These are phyloP conservation scores for Arthroderma uncinatum DNA, from an alignment of 2,329 filamentous ascomycete genomes.

Conservation along the genomic window DNA sequence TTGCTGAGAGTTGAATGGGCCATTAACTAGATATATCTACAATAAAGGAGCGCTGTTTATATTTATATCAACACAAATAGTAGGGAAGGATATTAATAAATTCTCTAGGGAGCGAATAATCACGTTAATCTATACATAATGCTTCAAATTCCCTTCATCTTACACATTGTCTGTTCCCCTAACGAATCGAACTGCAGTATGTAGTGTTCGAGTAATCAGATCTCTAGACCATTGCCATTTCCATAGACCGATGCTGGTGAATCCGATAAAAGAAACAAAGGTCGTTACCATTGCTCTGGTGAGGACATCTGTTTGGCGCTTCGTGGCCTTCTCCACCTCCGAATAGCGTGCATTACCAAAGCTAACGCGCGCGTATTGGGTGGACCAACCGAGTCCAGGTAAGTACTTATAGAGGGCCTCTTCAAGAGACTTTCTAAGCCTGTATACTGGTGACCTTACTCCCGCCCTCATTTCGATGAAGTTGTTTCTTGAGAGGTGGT, in stretches of 20 bases:
- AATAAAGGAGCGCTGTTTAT: neutral
- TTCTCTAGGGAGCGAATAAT: too few species aligned
- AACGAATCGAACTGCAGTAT: neutral
- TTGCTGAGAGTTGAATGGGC: neutral
- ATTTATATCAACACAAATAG: neutral
- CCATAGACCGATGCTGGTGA: slow-evolving; percentile 24
- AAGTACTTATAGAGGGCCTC: slow-evolving; percentile 68
- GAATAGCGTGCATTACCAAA: slow-evolving; percentile 90
- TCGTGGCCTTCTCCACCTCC: slow-evolving; percentile 60
- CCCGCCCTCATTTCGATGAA: slow-evolving; percentile 88
- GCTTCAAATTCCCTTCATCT: too few species aligned
- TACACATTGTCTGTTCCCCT: neutral
- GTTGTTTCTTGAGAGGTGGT: slow-evolving; percentile 80
- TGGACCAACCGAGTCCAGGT: slow-evolving; percentile 73
- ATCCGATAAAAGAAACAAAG: slow-evolving; percentile 22
- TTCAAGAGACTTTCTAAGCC: slow-evolving; percentile 73
- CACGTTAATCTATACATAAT: too few species aligned
- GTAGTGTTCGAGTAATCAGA: slow-evolving; percentile 5
- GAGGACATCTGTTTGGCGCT: slow-evolving; percentile 55
- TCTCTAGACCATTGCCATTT: slow-evolving; percentile 15
- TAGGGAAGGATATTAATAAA: too few species aligned
- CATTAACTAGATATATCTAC: neutral
- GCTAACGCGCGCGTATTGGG: slow-evolving; percentile 83
- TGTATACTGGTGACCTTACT: slow-evolving; percentile 66
- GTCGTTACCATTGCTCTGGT: slow-evolving; percentile 27